Conservation (phyloP, 2,329 filamentous ascomycete genomes). For the Tolypocladium inflatum region DNA sequence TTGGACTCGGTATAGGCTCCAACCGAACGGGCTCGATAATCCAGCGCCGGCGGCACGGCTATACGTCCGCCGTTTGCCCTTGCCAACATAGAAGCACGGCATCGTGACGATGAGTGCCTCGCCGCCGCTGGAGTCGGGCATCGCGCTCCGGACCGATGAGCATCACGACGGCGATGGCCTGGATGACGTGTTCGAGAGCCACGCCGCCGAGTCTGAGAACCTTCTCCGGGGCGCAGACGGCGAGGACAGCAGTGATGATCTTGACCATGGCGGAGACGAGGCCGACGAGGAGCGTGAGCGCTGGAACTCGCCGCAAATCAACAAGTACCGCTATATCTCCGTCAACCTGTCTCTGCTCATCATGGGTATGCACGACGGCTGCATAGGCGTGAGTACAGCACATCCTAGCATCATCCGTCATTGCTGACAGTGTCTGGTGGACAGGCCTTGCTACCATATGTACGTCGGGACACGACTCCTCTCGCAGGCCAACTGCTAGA, state of each 20-base stretch:
- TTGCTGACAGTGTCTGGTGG: conserved; percentile 3
- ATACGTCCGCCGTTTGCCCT: too few species aligned
- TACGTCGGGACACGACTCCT: conserved; percentile 14
- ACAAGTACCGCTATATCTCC: conserved; percentile 47
- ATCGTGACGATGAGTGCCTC: background rate
- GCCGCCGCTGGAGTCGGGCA: background rate
- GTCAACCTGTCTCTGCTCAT: conserved; percentile 54
- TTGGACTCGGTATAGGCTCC: too few species aligned
- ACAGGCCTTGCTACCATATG: conserved; percentile 38
- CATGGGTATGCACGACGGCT: conserved; percentile 61
- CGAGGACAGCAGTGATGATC: background rate
- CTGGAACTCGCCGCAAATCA: conserved; percentile 56
- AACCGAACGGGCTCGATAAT: too few species aligned
- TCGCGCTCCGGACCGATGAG: background rate
- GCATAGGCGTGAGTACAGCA: conserved; percentile 42
- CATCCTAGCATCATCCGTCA: background rate
- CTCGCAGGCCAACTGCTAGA: background rate
- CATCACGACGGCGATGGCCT: background rate
- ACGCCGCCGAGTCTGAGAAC: background rate
- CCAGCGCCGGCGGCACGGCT: too few species aligned
- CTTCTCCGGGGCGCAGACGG: background rate
- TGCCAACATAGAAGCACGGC: too few species aligned
- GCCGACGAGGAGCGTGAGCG: conserved; percentile 25
- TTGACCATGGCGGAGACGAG: conserved; percentile 1
- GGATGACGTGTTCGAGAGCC: background rate